phyloP scores from a whole-genome alignment of 2,329 filamentous ascomycete species.

The Sphaerulina musiva region DNA sequence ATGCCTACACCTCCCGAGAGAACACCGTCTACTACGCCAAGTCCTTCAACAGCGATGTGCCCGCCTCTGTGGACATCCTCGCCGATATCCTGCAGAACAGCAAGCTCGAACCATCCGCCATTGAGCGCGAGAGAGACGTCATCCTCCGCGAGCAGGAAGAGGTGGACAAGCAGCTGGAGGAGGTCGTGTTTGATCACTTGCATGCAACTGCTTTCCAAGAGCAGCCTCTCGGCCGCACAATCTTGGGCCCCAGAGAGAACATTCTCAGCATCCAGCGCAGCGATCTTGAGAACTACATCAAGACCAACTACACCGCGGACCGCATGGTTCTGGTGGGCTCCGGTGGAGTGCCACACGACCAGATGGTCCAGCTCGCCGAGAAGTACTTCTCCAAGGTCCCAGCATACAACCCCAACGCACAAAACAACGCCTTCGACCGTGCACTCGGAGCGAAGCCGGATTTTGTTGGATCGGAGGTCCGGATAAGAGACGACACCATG shows the following conservation, averaged over 20 bases:
- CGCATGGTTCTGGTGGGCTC: constrained; percentile 98
- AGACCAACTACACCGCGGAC: constrained; percentile 98
- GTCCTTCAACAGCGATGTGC: constrained; percentile 95
- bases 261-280: constrained; percentile 90
- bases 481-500: constrained; percentile 92
- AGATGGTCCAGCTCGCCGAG: constrained; percentile 93
- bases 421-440: constrained; percentile 64
- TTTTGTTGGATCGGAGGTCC: constrained; percentile 93
- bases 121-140: constrained; percentile 96
- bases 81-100: constrained; percentile 99
- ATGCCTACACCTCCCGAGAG: constrained; percentile 98
- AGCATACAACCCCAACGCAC: constrained; percentile 64
- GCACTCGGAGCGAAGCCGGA: constrained; percentile 79
- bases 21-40: constrained; percentile 99
- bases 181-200: constrained; percentile 98
- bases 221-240: constrained; percentile 94
- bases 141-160: constrained; percentile 98
- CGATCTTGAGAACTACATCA: constrained; percentile 93
- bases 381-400: constrained; percentile 85
- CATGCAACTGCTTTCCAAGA: constrained; percentile 97
- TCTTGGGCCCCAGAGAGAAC: constrained; percentile 95
- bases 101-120: constrained; percentile 86
- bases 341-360: constrained; percentile 85
- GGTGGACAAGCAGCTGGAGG: constrained; percentile 99
- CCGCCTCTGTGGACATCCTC: constrained; percentile 93